phyloP scores from a whole-genome alignment of 2,329 filamentous ascomycete species.

The Neofusicoccum kwambonambiense region DNA sequence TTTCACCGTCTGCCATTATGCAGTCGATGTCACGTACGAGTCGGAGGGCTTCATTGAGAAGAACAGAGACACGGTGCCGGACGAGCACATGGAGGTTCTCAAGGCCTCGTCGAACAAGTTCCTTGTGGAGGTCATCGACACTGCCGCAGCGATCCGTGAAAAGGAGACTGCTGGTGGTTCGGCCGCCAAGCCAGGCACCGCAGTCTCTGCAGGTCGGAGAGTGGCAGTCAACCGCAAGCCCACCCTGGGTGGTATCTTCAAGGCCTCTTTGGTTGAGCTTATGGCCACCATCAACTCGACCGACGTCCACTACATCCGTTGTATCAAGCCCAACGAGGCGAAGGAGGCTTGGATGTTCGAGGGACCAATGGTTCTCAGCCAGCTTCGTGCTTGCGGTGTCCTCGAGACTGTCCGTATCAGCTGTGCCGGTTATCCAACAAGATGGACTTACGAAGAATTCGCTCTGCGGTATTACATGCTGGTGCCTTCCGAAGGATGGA shows the following conservation, averaged over 20 bases:
- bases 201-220: constrained; percentile 70
- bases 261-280: constrained; percentile 94
- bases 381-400: constrained; percentile 96
- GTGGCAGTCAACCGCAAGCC: constrained; percentile 95
- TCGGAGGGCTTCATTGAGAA: constrained; percentile 99
- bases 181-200: constrained; percentile 68
- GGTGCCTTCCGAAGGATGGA: constrained; percentile 85
- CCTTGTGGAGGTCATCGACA: constrained; percentile 78
- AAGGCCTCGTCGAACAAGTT: constrained; percentile 82
- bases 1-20: constrained; percentile 98
- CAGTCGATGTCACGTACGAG: constrained; percentile 96
- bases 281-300: constrained; percentile 98
- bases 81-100: constrained; percentile 95
- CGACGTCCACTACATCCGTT: constrained; percentile 97
- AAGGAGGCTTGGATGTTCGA: constrained; percentile 98
- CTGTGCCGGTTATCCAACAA: constrained; percentile 92
- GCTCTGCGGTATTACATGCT: constrained; percentile 98
- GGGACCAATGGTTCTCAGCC: constrained; percentile 96
- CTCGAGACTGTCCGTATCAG: constrained; percentile 97
- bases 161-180: constrained; percentile 67
- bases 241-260: constrained; percentile 97
- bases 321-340: constrained; percentile 97
- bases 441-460: constrained; percentile 99
- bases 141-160: constrained; percentile 82
- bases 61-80: constrained; percentile 96